phyloP scores from a whole-genome alignment of 805 yeast genomes.

The Wickerhamiella brachini region DNA sequence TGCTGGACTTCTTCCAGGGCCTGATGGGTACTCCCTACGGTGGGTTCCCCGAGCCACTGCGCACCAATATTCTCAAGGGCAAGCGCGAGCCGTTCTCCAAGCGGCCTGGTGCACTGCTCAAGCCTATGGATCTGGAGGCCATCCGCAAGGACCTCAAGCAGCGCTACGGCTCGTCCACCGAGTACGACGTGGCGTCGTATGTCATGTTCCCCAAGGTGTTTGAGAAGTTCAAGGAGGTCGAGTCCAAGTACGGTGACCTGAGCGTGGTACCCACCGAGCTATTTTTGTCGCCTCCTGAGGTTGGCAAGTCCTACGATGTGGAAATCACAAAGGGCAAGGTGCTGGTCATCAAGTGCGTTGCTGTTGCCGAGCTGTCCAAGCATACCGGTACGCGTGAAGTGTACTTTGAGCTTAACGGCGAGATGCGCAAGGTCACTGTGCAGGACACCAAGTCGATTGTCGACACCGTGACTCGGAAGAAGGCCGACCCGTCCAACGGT shows the following conservation, averaged over 20 bases:
- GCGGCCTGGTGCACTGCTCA: slow-evolving; percentile 86
- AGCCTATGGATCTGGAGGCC: slow-evolving; percentile 65
- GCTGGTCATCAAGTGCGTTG: slow-evolving; percentile 78
- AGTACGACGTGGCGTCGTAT: slow-evolving; percentile 86
- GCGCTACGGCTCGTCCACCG: slow-evolving; percentile 55
- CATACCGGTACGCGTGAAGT: slow-evolving; percentile 91
- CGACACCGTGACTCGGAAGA: slow-evolving; percentile 74
- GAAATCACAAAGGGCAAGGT: slow-evolving; percentile 92
- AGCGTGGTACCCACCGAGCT: slow-evolving; percentile 86
- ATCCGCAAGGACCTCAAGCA: slow-evolving; percentile 60
- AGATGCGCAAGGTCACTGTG: slow-evolving; percentile 86
- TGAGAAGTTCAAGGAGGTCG: slow-evolving; percentile 66
- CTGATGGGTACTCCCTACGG: slow-evolving; percentile 99
- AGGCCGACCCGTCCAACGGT: slow-evolving; percentile 78
- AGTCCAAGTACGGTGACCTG: slow-evolving; percentile 77
- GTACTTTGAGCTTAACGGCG: slow-evolving; percentile 96
- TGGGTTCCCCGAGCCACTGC: slow-evolving; percentile 98
- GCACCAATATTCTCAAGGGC: slow-evolving; percentile 79
- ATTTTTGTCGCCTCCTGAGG: slow-evolving; percentile 75
- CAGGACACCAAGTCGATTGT: slow-evolving; percentile 79
- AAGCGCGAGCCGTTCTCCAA: slow-evolving; percentile 79
- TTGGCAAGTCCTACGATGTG: slow-evolving; percentile 79
- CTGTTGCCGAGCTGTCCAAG: slow-evolving; percentile 75
- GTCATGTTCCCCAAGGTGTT: slow-evolving; percentile 97
- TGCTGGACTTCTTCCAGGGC: slow-evolving; percentile 96